Conservation (phyloP, 129 eudicot genomes). For the Mikania micrantha region DNA sequence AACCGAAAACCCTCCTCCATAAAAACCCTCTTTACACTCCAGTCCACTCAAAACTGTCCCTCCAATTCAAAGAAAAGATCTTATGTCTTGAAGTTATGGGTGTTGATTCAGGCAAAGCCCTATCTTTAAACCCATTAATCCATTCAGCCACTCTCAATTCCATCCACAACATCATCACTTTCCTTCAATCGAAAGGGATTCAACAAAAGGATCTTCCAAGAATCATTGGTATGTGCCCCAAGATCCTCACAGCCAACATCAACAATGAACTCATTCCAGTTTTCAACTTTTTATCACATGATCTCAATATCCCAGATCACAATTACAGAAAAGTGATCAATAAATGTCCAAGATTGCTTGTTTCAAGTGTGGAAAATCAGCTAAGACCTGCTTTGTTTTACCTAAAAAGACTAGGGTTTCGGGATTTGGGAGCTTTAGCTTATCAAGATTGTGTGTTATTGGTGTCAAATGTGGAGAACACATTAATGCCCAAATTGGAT, state of each 20-base stretch:
- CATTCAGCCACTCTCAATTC: constrained; percentile 54
- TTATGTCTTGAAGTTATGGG: constrained; percentile 92
- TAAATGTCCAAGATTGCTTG: constrained; percentile 79
- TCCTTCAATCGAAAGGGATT: constrained; percentile 59
- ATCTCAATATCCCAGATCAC: constrained; percentile 56
- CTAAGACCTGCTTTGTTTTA: constrained; percentile 75
- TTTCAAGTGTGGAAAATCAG: constrained; percentile 68
- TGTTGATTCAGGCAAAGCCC: constrained; percentile 82
- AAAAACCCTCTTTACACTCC: constrained; percentile 74
- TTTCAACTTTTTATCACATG: constrained; percentile 54
- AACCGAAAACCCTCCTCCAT: constrained; percentile 58
- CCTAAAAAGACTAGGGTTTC: constrained; percentile 69
- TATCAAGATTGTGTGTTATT: constrained; percentile 70
- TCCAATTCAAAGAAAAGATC: constrained; percentile 83
- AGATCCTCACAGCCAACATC: constrained; percentile 55
- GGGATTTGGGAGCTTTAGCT: constrained; percentile 52
- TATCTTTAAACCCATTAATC: constrained; percentile 45
- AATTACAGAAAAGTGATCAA: constrained; percentile 61
- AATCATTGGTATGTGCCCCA: constrained; percentile 76
- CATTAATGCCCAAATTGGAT: constrained; percentile 73
- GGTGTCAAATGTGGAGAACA: constrained; percentile 78
- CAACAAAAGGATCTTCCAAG: constrained; percentile 65
- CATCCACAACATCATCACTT: constrained; percentile 45
- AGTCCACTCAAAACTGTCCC: constrained; percentile 56
- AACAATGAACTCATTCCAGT: constrained; percentile 56